Evolutionary conservation across 257 asterid genomes (phyloP).

Genomic region (Scutellaria barbata): DNA sequence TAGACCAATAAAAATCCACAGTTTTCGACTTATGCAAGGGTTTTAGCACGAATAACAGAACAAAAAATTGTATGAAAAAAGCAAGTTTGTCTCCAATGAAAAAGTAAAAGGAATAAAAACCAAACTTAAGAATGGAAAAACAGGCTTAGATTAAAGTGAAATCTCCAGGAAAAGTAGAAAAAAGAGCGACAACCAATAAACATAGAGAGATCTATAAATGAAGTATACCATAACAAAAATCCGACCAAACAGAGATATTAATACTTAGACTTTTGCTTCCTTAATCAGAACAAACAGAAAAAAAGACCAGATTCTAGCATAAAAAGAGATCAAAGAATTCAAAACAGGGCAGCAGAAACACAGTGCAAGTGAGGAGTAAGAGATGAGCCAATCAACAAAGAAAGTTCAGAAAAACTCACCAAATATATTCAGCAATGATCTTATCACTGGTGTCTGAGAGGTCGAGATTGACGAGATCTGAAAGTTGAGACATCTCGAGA

Average conservation of each 20-base stretch:
- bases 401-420: slow-evolving; percentile 46
- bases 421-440: slow-evolving; percentile 64
- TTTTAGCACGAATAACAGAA: slow-evolving; percentile 17
- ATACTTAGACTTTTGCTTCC: not conserved
- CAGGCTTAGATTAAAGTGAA: slow-evolving; percentile 16
- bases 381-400: not conserved
- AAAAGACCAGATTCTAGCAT: not conserved
- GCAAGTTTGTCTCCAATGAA: not conserved
- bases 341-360: slow-evolving; percentile 1
- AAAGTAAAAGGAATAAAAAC: not conserved
- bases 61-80: not conserved
- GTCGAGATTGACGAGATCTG: slow-evolving; percentile 66
- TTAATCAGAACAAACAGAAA: not conserved
- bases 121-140: not conserved
- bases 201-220: not conserved
- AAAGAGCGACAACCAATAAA: not conserved
- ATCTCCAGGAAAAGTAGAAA: slow-evolving; percentile 23
- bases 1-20: not conserved
- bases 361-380: no score
- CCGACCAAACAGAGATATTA: not conserved
- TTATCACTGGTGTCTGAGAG: slow-evolving; percentile 49
- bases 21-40: not conserved
- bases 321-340: slow-evolving; percentile 18
- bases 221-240: not conserved
- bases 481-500: slow-evolving; percentile 43